phyloP scores from a whole-genome alignment of 78 protist genomes.

The Dictyostelium intermedium region DNA sequence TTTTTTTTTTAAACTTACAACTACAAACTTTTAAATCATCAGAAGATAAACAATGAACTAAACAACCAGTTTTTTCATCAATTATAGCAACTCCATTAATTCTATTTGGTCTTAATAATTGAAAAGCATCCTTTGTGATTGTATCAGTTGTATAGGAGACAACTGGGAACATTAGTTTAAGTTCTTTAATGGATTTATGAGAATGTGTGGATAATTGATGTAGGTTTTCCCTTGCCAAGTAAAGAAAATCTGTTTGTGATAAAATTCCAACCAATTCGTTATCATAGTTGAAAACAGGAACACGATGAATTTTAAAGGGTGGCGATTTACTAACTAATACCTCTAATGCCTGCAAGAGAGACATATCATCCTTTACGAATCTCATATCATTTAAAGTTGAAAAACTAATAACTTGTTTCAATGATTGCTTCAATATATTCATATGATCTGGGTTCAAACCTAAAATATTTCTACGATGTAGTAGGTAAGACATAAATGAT shows the following conservation, averaged over 20 bases:
- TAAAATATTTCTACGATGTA: not conserved
- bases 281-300: conserved; percentile 8
- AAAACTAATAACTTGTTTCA: not conserved
- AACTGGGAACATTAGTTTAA: conserved; percentile 23
- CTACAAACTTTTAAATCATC: conserved; percentile 32
- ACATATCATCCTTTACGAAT: conserved; percentile 13
- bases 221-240: conserved; percentile 13
- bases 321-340: not conserved
- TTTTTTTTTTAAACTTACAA: not conserved
- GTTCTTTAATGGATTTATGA: not conserved
- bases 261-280: conserved; percentile 18
- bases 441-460: not conserved
- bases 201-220: conserved; percentile 4
- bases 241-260: conserved; percentile 27
- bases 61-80: not conserved
- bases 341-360: conserved; percentile 25
- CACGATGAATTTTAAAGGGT: conserved; percentile 29
- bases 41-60: not conserved
- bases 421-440: not conserved
- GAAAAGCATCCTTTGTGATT: conserved; percentile 4
- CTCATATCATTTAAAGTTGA: not conserved
- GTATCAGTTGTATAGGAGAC: not conserved
- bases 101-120: conserved; percentile 24
- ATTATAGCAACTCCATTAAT: conserved; percentile 32
- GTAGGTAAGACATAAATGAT: not conserved